Base-by-base conservation (phyloP, 805 yeast genomes). In the Saccharomycopsis amapae region DNA sequence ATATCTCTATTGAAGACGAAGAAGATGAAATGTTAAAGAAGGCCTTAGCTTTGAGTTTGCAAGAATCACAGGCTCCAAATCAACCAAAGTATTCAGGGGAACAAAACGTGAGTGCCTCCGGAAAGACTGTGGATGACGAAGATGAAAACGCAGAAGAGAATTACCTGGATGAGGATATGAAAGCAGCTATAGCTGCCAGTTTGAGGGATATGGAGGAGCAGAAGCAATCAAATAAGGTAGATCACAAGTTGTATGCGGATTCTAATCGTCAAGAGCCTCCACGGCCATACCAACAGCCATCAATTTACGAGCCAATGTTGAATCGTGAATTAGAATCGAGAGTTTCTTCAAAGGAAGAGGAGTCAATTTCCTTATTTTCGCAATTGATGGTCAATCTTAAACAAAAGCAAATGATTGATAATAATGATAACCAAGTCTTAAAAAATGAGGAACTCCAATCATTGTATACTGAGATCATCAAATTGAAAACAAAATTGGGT, bases 101-200 rank as follows among this genome's bases (percentile, higher is more conserved):
- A 24, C 50, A 49, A 45, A 49, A 35, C 37, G 36, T 48, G 46
- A 30, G 45, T 13, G 26, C 39, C 50, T 28, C 10, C 38, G 22
- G 40, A 13, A 24, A 46, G 17, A 28, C 48, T 4, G 49, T 55
- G 23, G 30, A 15, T 3, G 24, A 19, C 12, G 31, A 40, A 6
- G 28, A 32, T 38, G 30, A 15, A 39, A 40, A 49, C 3, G 58
- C 51, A 2, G 66, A 62, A 13, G 85, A 77, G 2, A 87, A 83
- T 17, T 85, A 81, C 15, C n/a, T n/a, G n/a, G 95, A 88, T 57
- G 90, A 82, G 32, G 96, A 87, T 31, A 75, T 90, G 79, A 85
- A 79, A 60, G 95, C 93, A 1, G 98, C 97, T 0, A 90, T 93
- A 48, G 95, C 84, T 13, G 96, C 96, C 1, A 86, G 96, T 62